phyloP scores from a whole-genome alignment of 257 asterid species.

The Gynochthodes officinalis region DNA sequence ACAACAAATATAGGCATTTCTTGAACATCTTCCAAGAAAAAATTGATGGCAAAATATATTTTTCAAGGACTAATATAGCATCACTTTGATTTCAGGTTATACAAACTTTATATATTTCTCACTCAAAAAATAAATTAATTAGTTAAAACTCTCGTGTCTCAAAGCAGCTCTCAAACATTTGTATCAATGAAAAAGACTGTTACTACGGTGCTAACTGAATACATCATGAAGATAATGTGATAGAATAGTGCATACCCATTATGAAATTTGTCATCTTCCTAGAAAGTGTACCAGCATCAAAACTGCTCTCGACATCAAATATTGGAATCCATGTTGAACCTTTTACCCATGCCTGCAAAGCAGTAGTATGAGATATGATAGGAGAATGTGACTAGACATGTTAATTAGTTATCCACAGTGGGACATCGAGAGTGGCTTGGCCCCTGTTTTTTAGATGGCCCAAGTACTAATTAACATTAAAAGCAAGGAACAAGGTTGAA shows the following conservation, averaged over 20 bases:
- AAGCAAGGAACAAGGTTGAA: background rate
- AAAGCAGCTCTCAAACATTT: background rate
- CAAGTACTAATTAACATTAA: background rate
- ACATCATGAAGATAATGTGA: background rate
- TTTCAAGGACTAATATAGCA: background rate
- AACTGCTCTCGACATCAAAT: conserved; percentile 63
- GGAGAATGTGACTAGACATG: no score
- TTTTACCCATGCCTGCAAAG: conserved; percentile 86
- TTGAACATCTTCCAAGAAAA: background rate
- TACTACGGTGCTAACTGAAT: background rate
- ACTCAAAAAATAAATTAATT: background rate
- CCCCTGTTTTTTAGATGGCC: background rate
- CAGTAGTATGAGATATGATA: conserved; percentile 18
- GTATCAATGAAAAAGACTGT: background rate
- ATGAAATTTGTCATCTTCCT: conserved; percentile 65
- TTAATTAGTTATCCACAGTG: background rate
- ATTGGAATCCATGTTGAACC: conserved; percentile 90
- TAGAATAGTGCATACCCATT: conserved; percentile 56
- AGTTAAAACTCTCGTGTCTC: no score
- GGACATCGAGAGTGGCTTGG: background rate
- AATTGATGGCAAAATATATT: background rate
- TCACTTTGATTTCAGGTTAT: background rate
- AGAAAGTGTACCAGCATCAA: conserved; percentile 67
- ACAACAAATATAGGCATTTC: background rate
- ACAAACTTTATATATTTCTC: background rate